Conservation (phyloP, 108 stramenopile species). For the Chaetoceros tenuissimus region DNA sequence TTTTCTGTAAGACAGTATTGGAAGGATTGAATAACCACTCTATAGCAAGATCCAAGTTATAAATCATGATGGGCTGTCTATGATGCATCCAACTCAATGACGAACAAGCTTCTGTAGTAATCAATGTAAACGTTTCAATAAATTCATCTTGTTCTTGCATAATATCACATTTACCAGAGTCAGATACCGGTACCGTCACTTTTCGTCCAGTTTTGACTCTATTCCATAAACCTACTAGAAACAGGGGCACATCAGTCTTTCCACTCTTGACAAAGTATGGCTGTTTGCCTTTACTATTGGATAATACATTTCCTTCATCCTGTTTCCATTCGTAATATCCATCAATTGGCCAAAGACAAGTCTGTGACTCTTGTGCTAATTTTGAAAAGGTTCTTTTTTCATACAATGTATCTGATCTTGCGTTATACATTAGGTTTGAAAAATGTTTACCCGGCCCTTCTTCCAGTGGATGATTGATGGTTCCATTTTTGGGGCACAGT, state of each 20-base stretch:
- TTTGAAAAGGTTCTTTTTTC: conserved; percentile 51
- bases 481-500: conserved; percentile 52
- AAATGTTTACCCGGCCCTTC: conserved; percentile 44
- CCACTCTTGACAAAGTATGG: conserved; percentile 66
- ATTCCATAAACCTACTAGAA: neutral
- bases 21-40: conserved; percentile 57
- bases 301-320: conserved; percentile 1
- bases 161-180: conserved; percentile 51
- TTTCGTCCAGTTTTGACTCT: conserved; percentile 6
- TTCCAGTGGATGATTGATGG: conserved; percentile 25
- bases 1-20: conserved; percentile 12
- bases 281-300: conserved; percentile 42
- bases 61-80: conserved; percentile 61
- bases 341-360: conserved; percentile 67
- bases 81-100: conserved; percentile 53
- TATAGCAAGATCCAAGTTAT: conserved; percentile 38
- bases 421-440: conserved; percentile 67
- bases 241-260: conserved; percentile 6
- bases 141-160: conserved; percentile 23
- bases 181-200: conserved; percentile 58
- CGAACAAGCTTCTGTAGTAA: conserved; percentile 63
- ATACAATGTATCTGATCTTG: conserved; percentile 66
- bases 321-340: conserved; percentile 83
- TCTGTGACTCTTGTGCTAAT: conserved; percentile 27
- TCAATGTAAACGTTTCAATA: conserved; percentile 56